phyloP scores from a whole-genome alignment of 2,329 filamentous ascomycete genomes.

The Hypomyces perniciosus region DNA sequence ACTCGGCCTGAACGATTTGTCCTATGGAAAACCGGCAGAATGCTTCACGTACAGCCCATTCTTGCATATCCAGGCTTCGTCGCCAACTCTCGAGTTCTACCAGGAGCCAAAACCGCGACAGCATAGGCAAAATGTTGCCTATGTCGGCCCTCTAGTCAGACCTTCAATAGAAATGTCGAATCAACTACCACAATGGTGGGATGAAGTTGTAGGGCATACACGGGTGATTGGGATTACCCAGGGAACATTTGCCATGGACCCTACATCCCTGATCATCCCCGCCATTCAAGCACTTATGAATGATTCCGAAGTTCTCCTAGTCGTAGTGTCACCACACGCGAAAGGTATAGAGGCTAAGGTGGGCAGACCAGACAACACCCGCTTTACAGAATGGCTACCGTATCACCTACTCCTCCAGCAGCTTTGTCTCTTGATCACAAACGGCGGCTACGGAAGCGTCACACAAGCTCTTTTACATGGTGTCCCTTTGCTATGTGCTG shows the following conservation, averaged over 20 bases:
- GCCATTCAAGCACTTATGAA: conserved; percentile 27
- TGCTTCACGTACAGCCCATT: conserved; percentile 31
- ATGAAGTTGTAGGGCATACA: conserved; percentile 21
- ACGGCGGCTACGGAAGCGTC: conserved; percentile 33
- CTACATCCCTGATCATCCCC: conserved; percentile 32
- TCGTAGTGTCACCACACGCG: conserved; percentile 28
- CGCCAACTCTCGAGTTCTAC: conserved; percentile 27
- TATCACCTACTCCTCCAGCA: conserved; percentile 30
- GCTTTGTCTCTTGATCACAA: conserved; percentile 29
- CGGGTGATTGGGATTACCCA: conserved; percentile 33
- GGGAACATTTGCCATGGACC: conserved; percentile 32
- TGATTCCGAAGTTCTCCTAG: conserved; percentile 23
- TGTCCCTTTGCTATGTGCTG: conserved; percentile 31
- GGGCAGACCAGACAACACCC: conserved; percentile 22
- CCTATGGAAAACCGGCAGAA: conserved; percentile 26
- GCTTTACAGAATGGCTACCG: conserved; percentile 30
- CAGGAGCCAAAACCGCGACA: conserved; percentile 19
- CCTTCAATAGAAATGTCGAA: conserved; percentile 8
- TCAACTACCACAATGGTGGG: conserved; percentile 29
- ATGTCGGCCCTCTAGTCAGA: conserved; percentile 31
- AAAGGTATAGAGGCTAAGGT: conserved; percentile 21
- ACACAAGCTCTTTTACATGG: conserved; percentile 31
- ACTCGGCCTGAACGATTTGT: conserved; percentile 23
- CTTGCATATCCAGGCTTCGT: conserved; percentile 35
- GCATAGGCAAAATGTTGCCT: conserved; percentile 19